Conservation (phyloP, 345 rosid genomes). For the Excoecaria cochinchinensis region DNA sequence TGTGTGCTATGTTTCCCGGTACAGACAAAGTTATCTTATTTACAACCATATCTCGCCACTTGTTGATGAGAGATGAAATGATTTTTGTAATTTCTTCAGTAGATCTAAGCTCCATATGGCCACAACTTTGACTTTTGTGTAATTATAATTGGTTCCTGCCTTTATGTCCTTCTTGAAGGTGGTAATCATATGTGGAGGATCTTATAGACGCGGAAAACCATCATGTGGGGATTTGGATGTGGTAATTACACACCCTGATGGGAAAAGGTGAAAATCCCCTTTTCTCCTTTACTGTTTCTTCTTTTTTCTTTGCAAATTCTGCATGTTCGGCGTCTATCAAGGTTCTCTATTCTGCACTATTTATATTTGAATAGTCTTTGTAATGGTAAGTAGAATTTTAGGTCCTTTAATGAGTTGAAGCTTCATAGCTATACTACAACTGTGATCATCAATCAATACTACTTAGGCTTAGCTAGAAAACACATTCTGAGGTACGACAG, state of each 20-base stretch:
- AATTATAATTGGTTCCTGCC: background rate
- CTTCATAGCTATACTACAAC: background rate
- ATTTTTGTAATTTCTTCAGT: background rate
- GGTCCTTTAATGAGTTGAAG: background rate
- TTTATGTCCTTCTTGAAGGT: constrained; percentile 45
- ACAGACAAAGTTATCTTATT: background rate
- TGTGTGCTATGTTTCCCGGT: background rate
- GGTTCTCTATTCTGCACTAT: background rate
- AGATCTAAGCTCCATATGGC: background rate
- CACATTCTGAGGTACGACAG: background rate
- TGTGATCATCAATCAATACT: background rate
- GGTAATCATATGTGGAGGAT: constrained; percentile 80
- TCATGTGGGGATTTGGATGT: constrained; percentile 92
- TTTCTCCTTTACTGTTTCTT: background rate
- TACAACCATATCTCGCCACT: background rate
- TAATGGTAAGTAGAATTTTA: background rate
- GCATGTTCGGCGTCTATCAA: background rate
- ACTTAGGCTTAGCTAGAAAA: background rate
- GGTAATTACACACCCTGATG: constrained; percentile 84
- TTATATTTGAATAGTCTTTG: background rate
- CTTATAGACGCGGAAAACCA: constrained; percentile 94
- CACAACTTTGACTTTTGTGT: constrained; percentile 13
- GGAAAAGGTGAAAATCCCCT: constrained; percentile 55
- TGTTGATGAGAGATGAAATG: background rate
- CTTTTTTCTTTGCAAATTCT: background rate